Conservation (phyloP, 306 rosid species). For the Quercus rubra region DNA sequence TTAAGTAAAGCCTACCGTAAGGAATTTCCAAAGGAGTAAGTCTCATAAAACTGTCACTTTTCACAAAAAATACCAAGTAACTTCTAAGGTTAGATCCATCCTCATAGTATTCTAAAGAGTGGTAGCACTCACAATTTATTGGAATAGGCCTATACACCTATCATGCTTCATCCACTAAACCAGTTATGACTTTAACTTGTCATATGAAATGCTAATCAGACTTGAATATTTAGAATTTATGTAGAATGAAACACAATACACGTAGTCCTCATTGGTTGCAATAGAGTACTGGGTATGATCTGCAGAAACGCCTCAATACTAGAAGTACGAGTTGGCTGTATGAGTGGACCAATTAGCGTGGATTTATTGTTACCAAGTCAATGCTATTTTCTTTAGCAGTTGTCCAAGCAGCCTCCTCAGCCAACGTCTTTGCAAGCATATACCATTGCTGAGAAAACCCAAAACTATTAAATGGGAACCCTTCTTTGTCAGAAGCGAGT, state of each 20-base stretch:
- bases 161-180: too few relatives aligned
- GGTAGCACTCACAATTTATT: neutral
- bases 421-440: too few relatives aligned
- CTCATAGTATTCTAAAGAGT: neutral
- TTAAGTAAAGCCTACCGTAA: neutral
- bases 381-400: too few relatives aligned
- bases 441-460: constrained; percentile 3
- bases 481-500: neutral
- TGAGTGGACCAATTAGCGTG: too few relatives aligned
- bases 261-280: too few relatives aligned
- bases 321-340: too few relatives aligned
- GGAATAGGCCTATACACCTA: neutral
- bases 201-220: neutral
- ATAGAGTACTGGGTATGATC: too few relatives aligned
- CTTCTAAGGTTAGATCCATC: neutral
- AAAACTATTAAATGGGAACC: neutral
- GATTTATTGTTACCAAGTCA: too few relatives aligned
- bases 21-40: neutral
- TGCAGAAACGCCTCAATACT: too few relatives aligned
- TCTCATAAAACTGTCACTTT: neutral
- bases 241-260: too few relatives aligned
- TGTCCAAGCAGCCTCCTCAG: too few relatives aligned
- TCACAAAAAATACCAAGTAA: neutral
- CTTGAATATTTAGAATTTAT: neutral
- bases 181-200: too few relatives aligned